Evolutionary conservation across 148 eudicot species (phyloP).

Genomic region (Amaranthus palmeri): DNA sequence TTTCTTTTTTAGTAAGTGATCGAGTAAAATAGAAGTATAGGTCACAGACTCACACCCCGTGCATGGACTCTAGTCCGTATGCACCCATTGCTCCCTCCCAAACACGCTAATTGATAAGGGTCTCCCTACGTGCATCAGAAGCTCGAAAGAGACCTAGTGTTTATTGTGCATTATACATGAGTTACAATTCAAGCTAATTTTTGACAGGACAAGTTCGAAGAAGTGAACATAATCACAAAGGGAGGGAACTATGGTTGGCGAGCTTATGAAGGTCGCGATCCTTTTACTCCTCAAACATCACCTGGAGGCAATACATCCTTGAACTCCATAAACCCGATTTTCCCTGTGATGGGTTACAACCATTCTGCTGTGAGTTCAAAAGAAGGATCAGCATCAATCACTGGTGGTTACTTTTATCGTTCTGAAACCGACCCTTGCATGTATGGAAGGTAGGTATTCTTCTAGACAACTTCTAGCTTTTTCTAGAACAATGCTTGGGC

Average conservation of each 20-base stretch:
- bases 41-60: no score
- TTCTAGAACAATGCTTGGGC: not conserved
- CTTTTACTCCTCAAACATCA: constrained; percentile 41
- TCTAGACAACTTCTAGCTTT: not conserved
- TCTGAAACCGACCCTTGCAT: constrained; percentile 76
- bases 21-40: no score
- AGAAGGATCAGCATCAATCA: constrained; percentile 71
- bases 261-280: constrained; percentile 50
- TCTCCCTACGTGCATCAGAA: no score
- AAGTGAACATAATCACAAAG: constrained; percentile 67
- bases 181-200: not conserved
- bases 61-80: no score
- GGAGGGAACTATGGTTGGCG: constrained; percentile 90
- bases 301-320: constrained; percentile 72
- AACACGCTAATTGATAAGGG: no score
- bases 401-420: constrained; percentile 81
- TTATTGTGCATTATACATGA: not conserved
- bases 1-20: not conserved
- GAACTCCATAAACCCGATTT: constrained; percentile 45
- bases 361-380: constrained; percentile 60
- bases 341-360: constrained; percentile 82
- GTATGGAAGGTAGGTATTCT: constrained; percentile 60
- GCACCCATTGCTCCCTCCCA: no score
- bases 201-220: constrained; percentile 55
- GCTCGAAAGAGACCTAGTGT: no score